phyloP scores from a whole-genome alignment of 225 moss, liverwort and hornwort species.

The Antitrichia curtipendula region DNA sequence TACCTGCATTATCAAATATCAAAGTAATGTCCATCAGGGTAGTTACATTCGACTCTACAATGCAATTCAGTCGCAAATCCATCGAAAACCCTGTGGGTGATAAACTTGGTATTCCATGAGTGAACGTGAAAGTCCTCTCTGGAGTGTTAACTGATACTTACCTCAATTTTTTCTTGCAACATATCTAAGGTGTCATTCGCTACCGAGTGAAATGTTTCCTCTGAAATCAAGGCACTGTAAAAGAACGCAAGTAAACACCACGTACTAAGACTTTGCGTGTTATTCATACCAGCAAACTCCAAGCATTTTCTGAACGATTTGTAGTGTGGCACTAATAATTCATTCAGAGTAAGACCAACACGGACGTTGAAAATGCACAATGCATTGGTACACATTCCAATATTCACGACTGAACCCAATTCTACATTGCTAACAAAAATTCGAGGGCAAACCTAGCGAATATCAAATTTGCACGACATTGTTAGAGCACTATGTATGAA shows the following conservation, averaged over 20 bases:
- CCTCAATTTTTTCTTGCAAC: conserved; percentile 88
- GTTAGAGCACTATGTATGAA: not conserved
- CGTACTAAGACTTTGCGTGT: not conserved
- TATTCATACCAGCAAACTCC: not conserved
- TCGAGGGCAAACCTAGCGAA: not conserved
- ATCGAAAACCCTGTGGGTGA: not conserved
- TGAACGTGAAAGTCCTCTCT: not conserved
- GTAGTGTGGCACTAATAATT: not conserved
- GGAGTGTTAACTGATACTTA: not conserved
- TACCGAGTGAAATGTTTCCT: conserved; percentile 58
- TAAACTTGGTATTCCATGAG: not conserved
- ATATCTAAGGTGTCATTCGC: conserved; percentile 57
- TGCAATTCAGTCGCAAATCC: not conserved
- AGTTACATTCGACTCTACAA: not conserved
- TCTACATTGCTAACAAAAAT: not conserved
- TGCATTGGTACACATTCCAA: not conserved
- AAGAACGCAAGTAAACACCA: not conserved
- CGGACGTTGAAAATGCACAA: not conserved
- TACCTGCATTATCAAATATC: conserved; percentile 25
- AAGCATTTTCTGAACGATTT: not conserved
- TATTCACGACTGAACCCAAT: not conserved
- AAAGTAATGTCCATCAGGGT: not conserved
- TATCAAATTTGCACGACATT: not conserved
- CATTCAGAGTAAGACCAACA: not conserved
- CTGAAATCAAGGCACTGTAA: conserved; percentile 36